phyloP scores from a whole-genome alignment of 179 eudicot species.

The Beta macrorhiza region DNA sequence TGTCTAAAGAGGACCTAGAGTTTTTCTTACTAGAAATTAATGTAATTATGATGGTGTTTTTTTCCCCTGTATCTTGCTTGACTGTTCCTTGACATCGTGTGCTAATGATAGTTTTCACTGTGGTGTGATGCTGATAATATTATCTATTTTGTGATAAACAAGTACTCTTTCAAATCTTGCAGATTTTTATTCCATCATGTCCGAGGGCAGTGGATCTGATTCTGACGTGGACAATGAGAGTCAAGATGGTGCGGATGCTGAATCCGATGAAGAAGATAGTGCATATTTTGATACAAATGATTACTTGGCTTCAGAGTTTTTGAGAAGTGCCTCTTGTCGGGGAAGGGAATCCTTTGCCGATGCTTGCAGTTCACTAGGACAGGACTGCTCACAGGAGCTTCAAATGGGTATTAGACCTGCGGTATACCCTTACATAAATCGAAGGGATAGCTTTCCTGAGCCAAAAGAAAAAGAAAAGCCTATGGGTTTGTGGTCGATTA shows the following conservation, averaged over 20 bases:
- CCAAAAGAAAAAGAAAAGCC: slow-evolving; percentile 95
- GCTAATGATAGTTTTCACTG: neutral
- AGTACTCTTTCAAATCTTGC: slow-evolving; percentile 21
- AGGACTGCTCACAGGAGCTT: slow-evolving; percentile 54
- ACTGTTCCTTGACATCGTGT: neutral
- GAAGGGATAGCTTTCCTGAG: slow-evolving; percentile 90
- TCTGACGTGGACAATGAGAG: slow-evolving; percentile 87
- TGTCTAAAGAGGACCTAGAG: neutral
- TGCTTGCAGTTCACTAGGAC: slow-evolving; percentile 53
- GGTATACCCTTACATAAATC: slow-evolving; percentile 66
- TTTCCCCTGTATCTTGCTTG: neutral
- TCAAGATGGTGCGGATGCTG: slow-evolving; percentile 69
- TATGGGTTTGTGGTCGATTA: slow-evolving; percentile 91
- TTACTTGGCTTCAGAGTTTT: slow-evolving; percentile 69
- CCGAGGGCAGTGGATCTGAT: slow-evolving; percentile 91
- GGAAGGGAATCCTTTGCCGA: slow-evolving; percentile 65
- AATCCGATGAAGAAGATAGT: slow-evolving; percentile 86
- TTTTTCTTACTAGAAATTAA: neutral
- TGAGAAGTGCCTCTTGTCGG: slow-evolving; percentile 87
- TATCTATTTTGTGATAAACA: neutral
- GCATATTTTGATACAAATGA: slow-evolving; percentile 87
- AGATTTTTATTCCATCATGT: slow-evolving; percentile 96
- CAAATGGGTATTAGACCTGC: slow-evolving; percentile 55
- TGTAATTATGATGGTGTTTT: neutral
- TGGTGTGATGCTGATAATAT: neutral